Base-by-base conservation (phyloP, 257 asterid species). In the Plantago ovata region DNA sequence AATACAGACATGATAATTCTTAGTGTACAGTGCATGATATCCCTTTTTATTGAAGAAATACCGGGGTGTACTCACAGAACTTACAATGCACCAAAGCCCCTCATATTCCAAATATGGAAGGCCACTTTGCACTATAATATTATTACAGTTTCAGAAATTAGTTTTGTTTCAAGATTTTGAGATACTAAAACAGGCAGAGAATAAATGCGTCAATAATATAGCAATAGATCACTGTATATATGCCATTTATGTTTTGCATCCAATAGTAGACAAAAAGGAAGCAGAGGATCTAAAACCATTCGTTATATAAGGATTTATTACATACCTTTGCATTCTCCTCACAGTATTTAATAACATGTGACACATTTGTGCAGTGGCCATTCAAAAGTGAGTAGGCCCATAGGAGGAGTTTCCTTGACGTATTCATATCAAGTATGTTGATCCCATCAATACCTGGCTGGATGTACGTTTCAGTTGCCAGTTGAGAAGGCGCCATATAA, bases 381-480 rank as follows among this genome's bases (percentile, higher is more conserved):
- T 85, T 86, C 72, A 82, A 54, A 61, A 92, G 94, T 15, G 96
- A 80, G 93, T 80, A 82, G 24, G 98, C 95, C 98, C 98, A 92
- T 39, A 88, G 51, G 49, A 92, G 86, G 69, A 92, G 94, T 78
- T 88, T 92, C 65, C 98, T 66, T 10, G 98, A 82, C 56, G 98
- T 92, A 75, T 85, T 88, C 96, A 88, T 83, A 71, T 92, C 98
- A 60, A 92, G 85, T 63, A 92, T 75, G 79, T 88, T 95, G 16
- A 84, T 84, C 10, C 88, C 96, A 58, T 92, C 98, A 16, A 92
- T 84, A 72, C 94, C 98, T 11, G 96, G 96, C 71, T 92, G 94
- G 71, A 92, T 67, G 72, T 84, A 92, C 20, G 95, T 85, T 63
- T 92, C 98, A 42, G 98, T 72, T 13, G 86, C 95, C 71, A 92